Evolutionary conservation across 306 rosid species (phyloP), one percentile per base, ranked within the genome.

Genomic region (Quercus cerris): DNA sequence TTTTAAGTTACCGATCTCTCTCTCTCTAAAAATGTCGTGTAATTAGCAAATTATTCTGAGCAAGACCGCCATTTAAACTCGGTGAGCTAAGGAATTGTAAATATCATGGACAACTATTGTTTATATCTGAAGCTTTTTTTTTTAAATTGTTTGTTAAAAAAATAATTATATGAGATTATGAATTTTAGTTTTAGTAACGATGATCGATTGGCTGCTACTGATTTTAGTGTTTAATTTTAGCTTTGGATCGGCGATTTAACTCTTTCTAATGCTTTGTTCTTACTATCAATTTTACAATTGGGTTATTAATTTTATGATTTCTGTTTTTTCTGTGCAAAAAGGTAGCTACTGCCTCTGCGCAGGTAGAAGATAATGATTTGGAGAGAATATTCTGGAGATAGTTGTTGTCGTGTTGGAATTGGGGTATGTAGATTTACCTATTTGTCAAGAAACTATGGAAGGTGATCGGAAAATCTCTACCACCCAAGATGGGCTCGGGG

Each of bases 351-450:
- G 83, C 79, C 41, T 72, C 75, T 86, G 78, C 59, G 35, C 74
- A 25, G 85, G 57, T 84, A 78, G 74, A 82, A 70, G 85, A 90
- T 84, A 87, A 92, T 94, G 98, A 88, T 92, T 81, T 86, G 91
- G 98, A 89, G 77, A 78, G 69, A 79, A 85, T 64, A 77, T 79
- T 75, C 81, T 57, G 79, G 72, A 86, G 82, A 81, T 49, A 89
- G 72, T 81, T 75, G 81, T 81, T 74, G 86, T 82, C 84, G 80
- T 79, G 81, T 85, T 5, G 87, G 84, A 75, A 82, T 94, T 75
- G 87, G 79, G 78, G 74, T 86, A 68, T 81, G 86, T 87, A 52
- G 78, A 76, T 84, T 86, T 82, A 64, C 81, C 82, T 81, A 23
- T 81, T 76, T 80, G 78, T 76, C 80, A 78, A 72, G 70, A 73